Evolutionary conservation across 495 filamentous ascomycete species (phyloP), one percentile per base, ranked within the genome.

Genomic region (Podospora appendiculata): DNA sequence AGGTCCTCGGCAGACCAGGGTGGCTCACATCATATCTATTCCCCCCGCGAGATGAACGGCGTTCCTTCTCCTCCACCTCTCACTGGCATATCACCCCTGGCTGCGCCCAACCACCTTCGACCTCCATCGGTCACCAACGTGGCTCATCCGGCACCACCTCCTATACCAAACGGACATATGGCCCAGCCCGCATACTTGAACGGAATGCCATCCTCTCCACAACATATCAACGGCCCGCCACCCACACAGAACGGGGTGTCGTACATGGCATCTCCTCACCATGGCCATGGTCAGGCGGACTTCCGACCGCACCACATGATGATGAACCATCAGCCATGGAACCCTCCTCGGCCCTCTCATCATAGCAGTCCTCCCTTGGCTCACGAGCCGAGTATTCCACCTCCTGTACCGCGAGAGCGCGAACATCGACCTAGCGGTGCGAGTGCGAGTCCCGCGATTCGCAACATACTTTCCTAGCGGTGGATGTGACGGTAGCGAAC

Each of bases 371-470:
- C 71, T 12, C 66, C 47, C 10, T 19, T 48, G 47, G 18, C 10
- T 16, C 63, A 63, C 14, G 70, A 74, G 47, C 57, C 54, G 0
- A 66, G 56, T 47, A 17, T 54, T 12, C 58, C 55, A 3, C 61
- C 59, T 9, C 56, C 56, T 6, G 51, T 46, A 10, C 53, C 57
- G 40, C 52, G 47, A 50, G 46, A 40, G 11, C 45, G 51, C 48
- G 75, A 79, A 42, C 60, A 65, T 7, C 67, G 77, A 33, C 66
- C 74, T 11, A 79, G 74, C 34, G 81, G 80, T 4, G 87, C 87
- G 6, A 91, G 87, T 52, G 84, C 86, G 35, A 89, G 83, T 56
- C 86, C 87, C 12, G 89, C 86, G 25, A 62, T 91, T 52, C 80
- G 84, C 56, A 89, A 91, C 60, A 65, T 91, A 48, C 75, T 90